Evolutionary conservation across 352 stramenopile species (phyloP).

Genomic region (Globisporangium paroecandrum): DNA sequence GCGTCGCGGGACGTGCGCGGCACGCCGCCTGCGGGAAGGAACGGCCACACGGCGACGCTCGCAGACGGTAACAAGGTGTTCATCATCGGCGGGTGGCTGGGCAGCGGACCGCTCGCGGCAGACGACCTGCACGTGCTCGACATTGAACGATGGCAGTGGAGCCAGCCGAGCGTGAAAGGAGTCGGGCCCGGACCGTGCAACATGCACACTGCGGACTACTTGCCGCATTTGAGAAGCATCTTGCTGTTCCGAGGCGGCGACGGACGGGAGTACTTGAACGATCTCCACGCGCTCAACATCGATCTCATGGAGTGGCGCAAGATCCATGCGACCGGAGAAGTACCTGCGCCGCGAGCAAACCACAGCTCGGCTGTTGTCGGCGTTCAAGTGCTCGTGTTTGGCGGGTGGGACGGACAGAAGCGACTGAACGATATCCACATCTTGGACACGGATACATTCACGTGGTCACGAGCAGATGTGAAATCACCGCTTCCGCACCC

Average conservation of each 20-base stretch:
- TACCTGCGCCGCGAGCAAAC: conserved; percentile 90
- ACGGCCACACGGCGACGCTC: conserved; percentile 94
- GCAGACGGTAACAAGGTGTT: conserved; percentile 84
- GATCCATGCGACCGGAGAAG: conserved; percentile 68
- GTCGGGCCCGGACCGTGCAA: conserved; percentile 89
- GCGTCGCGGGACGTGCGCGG: conserved; percentile 37
- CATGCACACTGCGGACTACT: conserved; percentile 97
- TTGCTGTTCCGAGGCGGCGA: conserved; percentile 94
- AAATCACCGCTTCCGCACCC: conserved; percentile 81
- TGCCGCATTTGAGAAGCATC: conserved; percentile 77
- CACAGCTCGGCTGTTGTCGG: conserved; percentile 92
- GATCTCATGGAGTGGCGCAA: conserved; percentile 85
- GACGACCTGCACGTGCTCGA: conserved; percentile 92
- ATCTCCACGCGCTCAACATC: conserved; percentile 92
- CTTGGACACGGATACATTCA: conserved; percentile 86
- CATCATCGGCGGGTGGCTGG: conserved; percentile 94
- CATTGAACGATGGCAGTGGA: conserved; percentile 66
- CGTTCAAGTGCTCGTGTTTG: conserved; percentile 91
- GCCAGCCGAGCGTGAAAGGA: conserved; percentile 41
- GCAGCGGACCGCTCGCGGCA: conserved; percentile 88
- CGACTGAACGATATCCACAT: conserved; percentile 96
- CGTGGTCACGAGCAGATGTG: conserved; percentile 80
- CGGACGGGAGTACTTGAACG: conserved; percentile 94
- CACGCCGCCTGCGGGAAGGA: conserved; percentile 78
- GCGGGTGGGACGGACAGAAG: conserved; percentile 91